These are phyloP conservation scores for Nakaseomyces delphensis DNA, from an alignment of 1,139 yeast species.

Conservation along the genomic window DNA sequence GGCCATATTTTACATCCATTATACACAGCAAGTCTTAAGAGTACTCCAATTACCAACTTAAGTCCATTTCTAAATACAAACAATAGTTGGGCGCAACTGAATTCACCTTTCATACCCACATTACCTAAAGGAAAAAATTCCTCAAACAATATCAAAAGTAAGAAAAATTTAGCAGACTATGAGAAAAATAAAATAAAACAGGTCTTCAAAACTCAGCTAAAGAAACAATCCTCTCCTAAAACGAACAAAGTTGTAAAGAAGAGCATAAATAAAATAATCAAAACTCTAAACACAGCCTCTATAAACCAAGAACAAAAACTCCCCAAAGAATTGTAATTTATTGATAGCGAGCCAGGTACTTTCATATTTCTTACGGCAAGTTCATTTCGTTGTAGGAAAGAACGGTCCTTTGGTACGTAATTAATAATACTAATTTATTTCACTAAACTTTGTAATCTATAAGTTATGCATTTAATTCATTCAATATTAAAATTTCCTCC, in stretches of 20 bases:
- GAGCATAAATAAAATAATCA: conserved; percentile 1
- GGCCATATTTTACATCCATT: neutral
- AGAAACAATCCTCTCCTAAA: neutral
- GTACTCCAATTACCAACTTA: neutral
- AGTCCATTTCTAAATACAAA: conserved; percentile 1
- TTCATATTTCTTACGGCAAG: too few relatives aligned
- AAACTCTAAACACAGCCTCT: neutral
- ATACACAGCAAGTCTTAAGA: neutral
- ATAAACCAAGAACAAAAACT: neutral
- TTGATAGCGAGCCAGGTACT: too few relatives aligned
- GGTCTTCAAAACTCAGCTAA: neutral
- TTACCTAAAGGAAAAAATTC: neutral
- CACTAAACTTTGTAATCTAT: neutral
- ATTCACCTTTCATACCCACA: neutral
- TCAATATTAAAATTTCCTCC: neutral
- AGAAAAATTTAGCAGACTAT: neutral
- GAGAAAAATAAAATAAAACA: neutral
- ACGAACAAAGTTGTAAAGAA: conserved; percentile 1
- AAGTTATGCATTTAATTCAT: neutral
- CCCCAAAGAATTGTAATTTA: neutral
- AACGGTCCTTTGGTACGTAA: too few relatives aligned
- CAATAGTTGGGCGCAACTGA: neutral
- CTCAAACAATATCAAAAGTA: neutral
- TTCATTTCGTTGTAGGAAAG: too few relatives aligned
- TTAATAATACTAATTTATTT: neutral